Conservation (phyloP, 2,329 filamentous ascomycete genomes). For the Colletotrichum magnum region DNA sequence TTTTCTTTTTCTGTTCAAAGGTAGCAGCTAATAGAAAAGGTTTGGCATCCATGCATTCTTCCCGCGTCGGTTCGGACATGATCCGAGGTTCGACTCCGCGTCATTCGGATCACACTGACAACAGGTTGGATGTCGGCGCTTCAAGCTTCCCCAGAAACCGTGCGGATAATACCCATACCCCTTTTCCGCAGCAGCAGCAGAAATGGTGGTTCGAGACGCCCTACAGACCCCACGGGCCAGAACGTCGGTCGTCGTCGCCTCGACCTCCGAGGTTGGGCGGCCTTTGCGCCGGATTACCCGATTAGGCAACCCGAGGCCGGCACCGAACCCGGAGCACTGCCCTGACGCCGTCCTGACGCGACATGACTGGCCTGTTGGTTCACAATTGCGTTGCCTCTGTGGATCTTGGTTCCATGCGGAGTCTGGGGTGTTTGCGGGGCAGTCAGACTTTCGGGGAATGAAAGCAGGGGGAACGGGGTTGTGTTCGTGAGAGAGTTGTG, state of each 20-base stretch:
- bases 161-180: neutral
- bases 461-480: conserved; percentile 2
- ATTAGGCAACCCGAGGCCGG: conserved; percentile 29
- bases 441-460: neutral
- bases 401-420: conserved; percentile 7
- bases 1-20: neutral
- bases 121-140: neutral
- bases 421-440: conserved; percentile 25
- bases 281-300: conserved; percentile 34
- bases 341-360: neutral
- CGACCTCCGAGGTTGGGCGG: neutral
- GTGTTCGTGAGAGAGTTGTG: conserved; percentile 1
- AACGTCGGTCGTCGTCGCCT: neutral
- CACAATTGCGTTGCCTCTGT: neutral
- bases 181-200: neutral
- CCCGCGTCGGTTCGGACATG: too few relatives aligned
- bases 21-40: conserved; percentile 13
- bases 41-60: neutral
- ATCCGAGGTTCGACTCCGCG: too few relatives aligned
- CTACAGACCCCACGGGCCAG: neutral
- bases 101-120: neutral
- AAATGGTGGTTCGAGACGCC: conserved; percentile 12
- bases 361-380: conserved; percentile 10
- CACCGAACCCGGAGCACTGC: neutral
- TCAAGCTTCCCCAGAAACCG: neutral